Conservation (phyloP, 2,329 filamentous ascomycete species). For the Trichoderma sp. region DNA sequence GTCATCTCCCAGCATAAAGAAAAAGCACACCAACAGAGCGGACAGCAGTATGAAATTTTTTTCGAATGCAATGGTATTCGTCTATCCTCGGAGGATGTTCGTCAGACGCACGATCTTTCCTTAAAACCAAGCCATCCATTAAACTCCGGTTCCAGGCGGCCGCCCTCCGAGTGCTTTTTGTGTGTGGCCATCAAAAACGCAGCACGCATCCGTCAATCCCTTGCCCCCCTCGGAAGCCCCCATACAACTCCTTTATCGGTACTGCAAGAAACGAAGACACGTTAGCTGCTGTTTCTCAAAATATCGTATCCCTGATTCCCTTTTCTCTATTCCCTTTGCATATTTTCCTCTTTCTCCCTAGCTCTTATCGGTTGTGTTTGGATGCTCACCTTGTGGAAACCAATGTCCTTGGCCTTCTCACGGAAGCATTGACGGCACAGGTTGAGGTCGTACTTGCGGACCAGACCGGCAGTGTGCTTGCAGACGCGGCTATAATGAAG, state of each 20-base stretch:
- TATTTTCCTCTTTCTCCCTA: background rate
- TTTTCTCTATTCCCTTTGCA: background rate
- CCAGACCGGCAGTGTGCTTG: slow-evolving; percentile 97
- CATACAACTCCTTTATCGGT: slow-evolving; percentile 36
- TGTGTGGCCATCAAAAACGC: slow-evolving; percentile 32
- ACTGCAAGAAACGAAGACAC: slow-evolving; percentile 27
- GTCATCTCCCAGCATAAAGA: background rate
- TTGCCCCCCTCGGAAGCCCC: slow-evolving; percentile 21
- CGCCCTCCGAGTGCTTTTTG: slow-evolving; percentile 40
- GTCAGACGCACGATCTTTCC: slow-evolving; percentile 42
- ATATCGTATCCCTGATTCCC: background rate
- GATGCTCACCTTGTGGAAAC: slow-evolving; percentile 64
- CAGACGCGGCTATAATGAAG: slow-evolving; percentile 55
- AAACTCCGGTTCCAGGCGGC: slow-evolving; percentile 47
- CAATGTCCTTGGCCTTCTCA: slow-evolving; percentile 70
- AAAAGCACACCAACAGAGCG: background rate
- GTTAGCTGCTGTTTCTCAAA: slow-evolving; percentile 21
- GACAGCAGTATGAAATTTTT: slow-evolving; percentile 16
- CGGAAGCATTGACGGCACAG: slow-evolving; percentile 79
- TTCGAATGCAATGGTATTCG: slow-evolving; percentile 43
- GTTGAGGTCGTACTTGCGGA: slow-evolving; percentile 99
- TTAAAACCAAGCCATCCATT: slow-evolving; percentile 45
- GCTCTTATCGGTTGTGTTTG: background rate
- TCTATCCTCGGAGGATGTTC: slow-evolving; percentile 44
- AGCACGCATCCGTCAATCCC: slow-evolving; percentile 26